These are phyloP conservation scores for Bipolaris oryzae DNA, from an alignment of 2,329 filamentous ascomycete genomes.

Conservation along the genomic window DNA sequence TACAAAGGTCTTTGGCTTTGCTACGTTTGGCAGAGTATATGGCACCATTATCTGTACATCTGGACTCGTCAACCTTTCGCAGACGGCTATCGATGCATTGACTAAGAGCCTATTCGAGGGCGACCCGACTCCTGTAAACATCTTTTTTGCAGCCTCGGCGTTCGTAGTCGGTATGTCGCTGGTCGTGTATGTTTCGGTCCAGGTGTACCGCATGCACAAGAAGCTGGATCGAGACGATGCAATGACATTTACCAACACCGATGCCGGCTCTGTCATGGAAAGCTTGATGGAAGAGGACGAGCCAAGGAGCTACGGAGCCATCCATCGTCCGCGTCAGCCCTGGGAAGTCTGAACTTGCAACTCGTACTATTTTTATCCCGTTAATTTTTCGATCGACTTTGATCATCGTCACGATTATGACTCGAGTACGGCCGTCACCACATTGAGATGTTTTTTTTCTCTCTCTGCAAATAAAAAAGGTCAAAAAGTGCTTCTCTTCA, in stretches of 20 bases:
- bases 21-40: conserved; percentile 89
- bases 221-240: conserved; percentile 45
- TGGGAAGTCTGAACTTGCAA: conserved; percentile 18
- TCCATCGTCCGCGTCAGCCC: conserved; percentile 22
- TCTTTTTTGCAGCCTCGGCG: conserved; percentile 66
- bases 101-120: conserved; percentile 73
- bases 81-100: conserved; percentile 76
- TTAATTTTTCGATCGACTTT: neutral
- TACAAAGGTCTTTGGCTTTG: conserved; percentile 88
- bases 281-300: conserved; percentile 47
- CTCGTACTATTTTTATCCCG: neutral
- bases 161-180: conserved; percentile 67
- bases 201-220: conserved; percentile 40
- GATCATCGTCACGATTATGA: conserved; percentile 1
- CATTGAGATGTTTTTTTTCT: neutral
- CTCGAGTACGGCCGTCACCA: neutral
- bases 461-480: neutral
- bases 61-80: conserved; percentile 79
- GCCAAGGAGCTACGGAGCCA: conserved; percentile 34
- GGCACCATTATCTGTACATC: conserved; percentile 85
- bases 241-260: conserved; percentile 69
- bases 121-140: conserved; percentile 78
- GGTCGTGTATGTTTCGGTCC: conserved; percentile 53
- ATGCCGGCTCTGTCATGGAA: conserved; percentile 66
- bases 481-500: neutral